Conservation (phyloP, 208 protist genomes). For the Trypanosoma vivax region DNA sequence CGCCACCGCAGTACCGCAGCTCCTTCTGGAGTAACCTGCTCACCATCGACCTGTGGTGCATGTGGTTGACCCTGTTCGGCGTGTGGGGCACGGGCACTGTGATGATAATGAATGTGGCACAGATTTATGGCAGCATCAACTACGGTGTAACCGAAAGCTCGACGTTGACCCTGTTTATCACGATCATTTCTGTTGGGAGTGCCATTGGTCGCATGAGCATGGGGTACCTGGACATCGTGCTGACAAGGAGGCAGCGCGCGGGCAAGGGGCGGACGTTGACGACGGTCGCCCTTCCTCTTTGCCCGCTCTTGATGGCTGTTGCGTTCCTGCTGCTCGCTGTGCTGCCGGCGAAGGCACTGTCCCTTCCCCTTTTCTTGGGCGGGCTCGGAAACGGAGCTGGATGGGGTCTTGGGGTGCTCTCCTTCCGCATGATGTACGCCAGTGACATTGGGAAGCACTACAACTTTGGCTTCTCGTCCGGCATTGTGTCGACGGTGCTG, state of each 20-base stretch:
- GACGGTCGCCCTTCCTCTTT: conserved; percentile 6
- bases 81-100: not conserved
- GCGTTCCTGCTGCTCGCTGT: conserved; percentile 3
- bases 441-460: conserved; percentile 25
- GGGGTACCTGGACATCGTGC: not conserved
- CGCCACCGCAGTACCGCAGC: not conserved
- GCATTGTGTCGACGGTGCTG: conserved; percentile 11
- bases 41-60: not conserved
- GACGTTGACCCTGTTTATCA: conserved; percentile 2
- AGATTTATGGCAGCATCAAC: conserved; percentile 2
- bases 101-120: conserved; percentile 3
- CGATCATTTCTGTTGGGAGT: conserved; percentile 11
- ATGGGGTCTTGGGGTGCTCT: conserved; percentile 6
- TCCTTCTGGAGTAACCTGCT: conserved; percentile 2
- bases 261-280: not conserved
- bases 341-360: conserved; percentile 22
- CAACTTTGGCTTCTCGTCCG: conserved; percentile 14
- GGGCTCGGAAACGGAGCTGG: conserved; percentile 9
- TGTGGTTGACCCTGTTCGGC: not conserved
- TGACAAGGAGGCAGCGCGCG: conserved; percentile 1
- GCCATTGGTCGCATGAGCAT: conserved; percentile 15
- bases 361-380: conserved; percentile 7
- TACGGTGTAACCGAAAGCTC: not conserved
- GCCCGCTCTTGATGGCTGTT: not conserved
- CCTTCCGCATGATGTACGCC: conserved; percentile 15